phyloP scores from a whole-genome alignment of 495 filamentous ascomycete species.

The Xanthoparmelia taractica region DNA sequence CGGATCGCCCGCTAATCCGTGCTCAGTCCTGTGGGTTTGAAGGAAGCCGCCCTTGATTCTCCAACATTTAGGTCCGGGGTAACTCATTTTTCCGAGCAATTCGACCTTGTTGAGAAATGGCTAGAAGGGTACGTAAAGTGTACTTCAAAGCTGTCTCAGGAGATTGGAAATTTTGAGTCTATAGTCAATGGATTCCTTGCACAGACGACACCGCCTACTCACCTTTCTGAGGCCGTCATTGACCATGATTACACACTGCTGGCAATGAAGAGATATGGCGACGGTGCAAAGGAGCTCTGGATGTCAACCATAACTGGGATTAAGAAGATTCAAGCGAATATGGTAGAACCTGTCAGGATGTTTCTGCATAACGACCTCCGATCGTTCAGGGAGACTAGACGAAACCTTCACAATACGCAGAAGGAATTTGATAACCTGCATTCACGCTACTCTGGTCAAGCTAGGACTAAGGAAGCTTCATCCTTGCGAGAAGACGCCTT shows the following conservation, averaged over 20 bases:
- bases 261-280: conserved; percentile 74
- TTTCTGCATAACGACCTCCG: conserved; percentile 71
- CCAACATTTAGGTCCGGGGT: conserved; percentile 89
- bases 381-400: conserved; percentile 66
- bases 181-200: conserved; percentile 64
- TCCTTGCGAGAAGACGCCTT: conserved; percentile 91
- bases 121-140: conserved; percentile 77
- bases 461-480: conserved; percentile 88
- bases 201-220: conserved; percentile 60
- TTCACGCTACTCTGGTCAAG: conserved; percentile 70
- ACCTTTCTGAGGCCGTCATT: conserved; percentile 68
- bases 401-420: conserved; percentile 68
- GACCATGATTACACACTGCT: conserved; percentile 93
- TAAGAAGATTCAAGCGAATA: conserved; percentile 63
- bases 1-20: conserved; percentile 2
- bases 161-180: conserved; percentile 61
- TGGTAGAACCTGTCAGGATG: conserved; percentile 70
- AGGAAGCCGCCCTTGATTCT: conserved; percentile 92
- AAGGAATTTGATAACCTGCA: conserved; percentile 73
- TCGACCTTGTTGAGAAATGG: conserved; percentile 89
- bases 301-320: conserved; percentile 58
- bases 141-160: conserved; percentile 67
- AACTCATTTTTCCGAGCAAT: conserved; percentile 82
- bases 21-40: conserved; percentile 71
- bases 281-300: conserved; percentile 83